Evolutionary conservation across 352 stramenopile species (phyloP), one percentile per base, ranked within the genome.

Genomic region (Halophytophthora polymorphica): DNA sequence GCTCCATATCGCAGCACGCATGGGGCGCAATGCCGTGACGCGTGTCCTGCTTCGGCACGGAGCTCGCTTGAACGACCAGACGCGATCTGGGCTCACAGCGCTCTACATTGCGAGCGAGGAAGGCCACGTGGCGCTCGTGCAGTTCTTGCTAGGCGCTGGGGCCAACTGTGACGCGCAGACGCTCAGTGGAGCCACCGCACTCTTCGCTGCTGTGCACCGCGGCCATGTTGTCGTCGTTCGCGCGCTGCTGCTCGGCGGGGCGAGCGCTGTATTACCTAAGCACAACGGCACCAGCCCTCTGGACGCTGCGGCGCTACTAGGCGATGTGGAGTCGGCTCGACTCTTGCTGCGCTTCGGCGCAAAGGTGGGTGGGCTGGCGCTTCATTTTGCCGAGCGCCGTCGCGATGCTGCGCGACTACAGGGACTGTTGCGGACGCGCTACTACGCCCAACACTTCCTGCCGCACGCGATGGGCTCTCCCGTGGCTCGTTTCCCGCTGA

Each of bases 101-200:
- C 56, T 94, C 23, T 92, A 91, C 50, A 92, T 94, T 45, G 81
- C 83, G n/a, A 81, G 77, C 35, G 83, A 94, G 50, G 83, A 94
- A 75, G 83, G 83, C 18, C 81, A 94, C 37, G 19, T 68, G 2
- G 64, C 53, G 29, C 66, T 92, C n/a, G 77, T 87, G 19, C 59
- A 74, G 23, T 86, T 77, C 41, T 50, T 94, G 29, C 42, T 92
- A 10, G 48, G 67, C 29, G 70, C 35, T 17, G 49, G 45, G 52
- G 75, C 17, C 19, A 69, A 31, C 31, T 73, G 64, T 47, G 64
- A 94, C 69, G 21, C 68, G 53, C 66, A 77, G 44, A 71, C 67
- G 10, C 51, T 21, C 18, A 69, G 83, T 71, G 82, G 83, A 25
- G 86, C 83, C 23, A 90, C 73, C 6, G 62, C 83, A 33, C 53